Conservation (phyloP, 2,329 filamentous ascomycete species). For the Remersonia thermophila region DNA sequence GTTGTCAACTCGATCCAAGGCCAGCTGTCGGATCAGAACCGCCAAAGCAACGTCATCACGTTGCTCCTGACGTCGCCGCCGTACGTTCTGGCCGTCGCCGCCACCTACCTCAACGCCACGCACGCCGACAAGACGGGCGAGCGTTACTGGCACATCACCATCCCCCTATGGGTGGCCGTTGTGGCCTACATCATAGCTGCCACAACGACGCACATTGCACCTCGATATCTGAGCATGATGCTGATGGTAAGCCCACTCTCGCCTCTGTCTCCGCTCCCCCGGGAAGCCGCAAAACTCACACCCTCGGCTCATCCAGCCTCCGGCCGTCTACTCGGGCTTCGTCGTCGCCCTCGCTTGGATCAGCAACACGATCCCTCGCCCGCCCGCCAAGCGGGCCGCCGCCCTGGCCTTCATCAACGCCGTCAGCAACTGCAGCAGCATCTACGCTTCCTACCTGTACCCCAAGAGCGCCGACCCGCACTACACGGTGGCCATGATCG, state of each 20-base stretch:
- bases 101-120: slow-evolving; percentile 52
- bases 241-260: slow-evolving; percentile 42
- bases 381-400: slow-evolving; percentile 58
- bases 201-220: slow-evolving; percentile 44
- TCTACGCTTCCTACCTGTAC: slow-evolving; percentile 61
- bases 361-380: slow-evolving; percentile 60
- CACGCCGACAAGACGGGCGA: slow-evolving; percentile 62
- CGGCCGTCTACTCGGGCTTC: slow-evolving; percentile 52
- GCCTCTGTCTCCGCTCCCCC: neutral
- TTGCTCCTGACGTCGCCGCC: slow-evolving; percentile 54
- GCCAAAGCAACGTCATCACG: slow-evolving; percentile 47
- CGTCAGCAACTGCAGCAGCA: slow-evolving; percentile 54
- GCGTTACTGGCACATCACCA: slow-evolving; percentile 53
- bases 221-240: slow-evolving; percentile 60
- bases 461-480: slow-evolving; percentile 32
- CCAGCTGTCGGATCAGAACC: neutral
- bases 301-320: slow-evolving; percentile 25
- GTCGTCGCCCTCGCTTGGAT: slow-evolving; percentile 65
- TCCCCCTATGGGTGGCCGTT: slow-evolving; percentile 50
- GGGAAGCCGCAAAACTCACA: neutral
- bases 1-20: slow-evolving; percentile 50
- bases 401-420: slow-evolving; percentile 68
- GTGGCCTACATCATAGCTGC: slow-evolving; percentile 56
- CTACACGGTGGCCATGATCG: slow-evolving; percentile 48
- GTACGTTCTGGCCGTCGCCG: slow-evolving; percentile 50